phyloP scores from a whole-genome alignment of 2,329 filamentous ascomycete species.

The Exophiala oligosperma region DNA sequence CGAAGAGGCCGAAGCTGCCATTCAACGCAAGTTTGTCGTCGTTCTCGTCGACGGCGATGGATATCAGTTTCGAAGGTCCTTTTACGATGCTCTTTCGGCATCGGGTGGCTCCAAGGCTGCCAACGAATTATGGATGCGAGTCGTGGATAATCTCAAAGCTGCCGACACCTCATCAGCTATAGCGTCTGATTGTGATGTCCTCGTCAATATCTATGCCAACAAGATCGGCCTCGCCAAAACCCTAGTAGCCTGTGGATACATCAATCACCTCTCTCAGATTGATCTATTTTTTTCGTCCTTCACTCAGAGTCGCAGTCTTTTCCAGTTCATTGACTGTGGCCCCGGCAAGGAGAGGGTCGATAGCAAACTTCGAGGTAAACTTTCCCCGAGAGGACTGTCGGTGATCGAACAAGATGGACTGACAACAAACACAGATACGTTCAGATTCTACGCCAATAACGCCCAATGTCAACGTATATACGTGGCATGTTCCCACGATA shows the following conservation, averaged over 20 bases:
- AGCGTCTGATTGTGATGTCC: slow-evolving; percentile 45
- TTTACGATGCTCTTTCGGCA: slow-evolving; percentile 47
- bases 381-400: not conserved
- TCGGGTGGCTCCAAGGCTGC: slow-evolving; percentile 52
- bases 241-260: slow-evolving; percentile 50
- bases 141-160: slow-evolving; percentile 16
- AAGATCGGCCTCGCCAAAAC: slow-evolving; percentile 54
- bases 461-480: slow-evolving; percentile 65
- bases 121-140: slow-evolving; percentile 23
- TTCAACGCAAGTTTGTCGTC: slow-evolving; percentile 56
- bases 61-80: slow-evolving; percentile 55
- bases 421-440: slow-evolving; percentile 30
- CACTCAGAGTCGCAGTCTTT: slow-evolving; percentile 48
- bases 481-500: slow-evolving; percentile 63
- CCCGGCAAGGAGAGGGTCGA: slow-evolving; percentile 61
- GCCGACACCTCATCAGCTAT: not conserved
- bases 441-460: slow-evolving; percentile 56
- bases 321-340: slow-evolving; percentile 63
- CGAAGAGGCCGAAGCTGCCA: slow-evolving; percentile 17
- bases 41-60: slow-evolving; percentile 64
- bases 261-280: slow-evolving; percentile 17
- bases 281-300: slow-evolving; percentile 27
- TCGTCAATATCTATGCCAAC: slow-evolving; percentile 59
- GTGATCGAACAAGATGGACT: not conserved
- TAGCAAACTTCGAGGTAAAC: slow-evolving; percentile 58